These are phyloP conservation scores for Rhizopogon rudus DNA, from an alignment of 768 basidiomycete genomes.

Conservation along the genomic window DNA sequence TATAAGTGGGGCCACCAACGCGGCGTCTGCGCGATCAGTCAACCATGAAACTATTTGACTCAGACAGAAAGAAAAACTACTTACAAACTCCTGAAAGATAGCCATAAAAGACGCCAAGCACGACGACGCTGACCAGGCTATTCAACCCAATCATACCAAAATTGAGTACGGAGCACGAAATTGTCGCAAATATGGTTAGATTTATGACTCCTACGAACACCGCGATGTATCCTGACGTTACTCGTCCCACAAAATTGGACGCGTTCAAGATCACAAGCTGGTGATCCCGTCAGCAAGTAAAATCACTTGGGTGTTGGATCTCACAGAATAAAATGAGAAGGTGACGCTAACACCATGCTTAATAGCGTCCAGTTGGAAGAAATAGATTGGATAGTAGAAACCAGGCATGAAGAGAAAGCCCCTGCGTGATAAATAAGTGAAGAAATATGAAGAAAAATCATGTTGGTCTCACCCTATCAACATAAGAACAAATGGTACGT, in stretches of 20 bases:
- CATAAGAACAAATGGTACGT: too few relatives aligned
- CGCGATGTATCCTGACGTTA: constrained; percentile 31
- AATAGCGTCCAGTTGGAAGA: constrained; percentile 51
- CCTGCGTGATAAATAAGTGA: background rate
- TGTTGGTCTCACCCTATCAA: too few relatives aligned
- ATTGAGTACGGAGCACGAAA: constrained; percentile 31
- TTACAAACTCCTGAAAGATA: too few relatives aligned
- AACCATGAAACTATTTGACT: too few relatives aligned
- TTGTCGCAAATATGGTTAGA: constrained; percentile 31
- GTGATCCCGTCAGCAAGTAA: constrained; percentile 1
- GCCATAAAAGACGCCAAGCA: too few relatives aligned
- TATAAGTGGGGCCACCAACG: too few relatives aligned
- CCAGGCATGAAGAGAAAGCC: constrained; percentile 27
- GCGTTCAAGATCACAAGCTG: constrained; percentile 36
- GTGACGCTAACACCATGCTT: constrained; percentile 38
- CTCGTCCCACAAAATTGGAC: constrained; percentile 31
- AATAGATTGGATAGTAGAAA: constrained; percentile 49
- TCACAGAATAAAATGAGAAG: constrained; percentile 53
- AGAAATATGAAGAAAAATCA: too few relatives aligned
- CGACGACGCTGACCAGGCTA: background rate
- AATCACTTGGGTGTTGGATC: constrained; percentile 3
- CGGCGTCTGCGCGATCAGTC: too few relatives aligned
- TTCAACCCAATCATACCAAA: constrained; percentile 22
- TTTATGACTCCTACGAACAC: constrained; percentile 40
- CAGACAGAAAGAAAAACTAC: too few relatives aligned